Conservation (phyloP, 1,284 basidiomycete species). For the Clitocybe nebularis region DNA sequence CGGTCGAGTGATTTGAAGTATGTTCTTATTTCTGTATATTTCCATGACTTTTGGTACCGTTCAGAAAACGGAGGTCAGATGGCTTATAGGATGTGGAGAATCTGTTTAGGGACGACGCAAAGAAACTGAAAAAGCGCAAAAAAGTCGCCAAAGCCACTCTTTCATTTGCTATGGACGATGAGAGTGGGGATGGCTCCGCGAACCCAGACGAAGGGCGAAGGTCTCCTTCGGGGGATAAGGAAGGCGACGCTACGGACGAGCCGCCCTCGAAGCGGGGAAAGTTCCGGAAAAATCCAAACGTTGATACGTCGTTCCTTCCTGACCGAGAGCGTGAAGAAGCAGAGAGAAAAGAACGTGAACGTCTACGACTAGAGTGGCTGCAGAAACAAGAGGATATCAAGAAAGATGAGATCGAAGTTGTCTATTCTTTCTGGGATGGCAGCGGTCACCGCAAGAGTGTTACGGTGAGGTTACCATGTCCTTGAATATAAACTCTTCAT, state of each 20-base stretch:
- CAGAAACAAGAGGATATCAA: constrained; percentile 86
- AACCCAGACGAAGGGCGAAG: constrained; percentile 22
- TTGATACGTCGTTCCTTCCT: constrained; percentile 97
- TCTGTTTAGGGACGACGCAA: constrained; percentile 81
- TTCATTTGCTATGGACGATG: constrained; percentile 89
- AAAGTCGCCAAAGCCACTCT: constrained; percentile 78
- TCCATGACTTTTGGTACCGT: constrained; percentile 11
- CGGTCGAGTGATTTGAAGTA: constrained; percentile 80
- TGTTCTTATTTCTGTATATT: constrained; percentile 38
- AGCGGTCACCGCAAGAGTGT: constrained; percentile 95
- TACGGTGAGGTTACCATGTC: constrained; percentile 51
- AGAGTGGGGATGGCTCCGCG: constrained; percentile 36
- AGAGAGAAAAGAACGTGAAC: constrained; percentile 85
- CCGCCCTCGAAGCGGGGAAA: constrained; percentile 67
- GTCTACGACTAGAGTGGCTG: constrained; percentile 89
- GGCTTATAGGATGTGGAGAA: constrained; percentile 75
- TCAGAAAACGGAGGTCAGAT: constrained; percentile 30
- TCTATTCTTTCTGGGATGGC: constrained; percentile 98
- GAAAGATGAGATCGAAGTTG: constrained; percentile 85
- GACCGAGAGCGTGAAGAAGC: constrained; percentile 94
- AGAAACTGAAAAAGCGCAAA: constrained; percentile 89
- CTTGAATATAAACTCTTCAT: background rate
- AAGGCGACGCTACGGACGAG: constrained; percentile 34
- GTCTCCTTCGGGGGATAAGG: constrained; percentile 32
- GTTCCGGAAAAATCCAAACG: constrained; percentile 91